Evolutionary conservation across 108 stramenopile species (phyloP).

Genomic region (Skeletonema grethae): DNA sequence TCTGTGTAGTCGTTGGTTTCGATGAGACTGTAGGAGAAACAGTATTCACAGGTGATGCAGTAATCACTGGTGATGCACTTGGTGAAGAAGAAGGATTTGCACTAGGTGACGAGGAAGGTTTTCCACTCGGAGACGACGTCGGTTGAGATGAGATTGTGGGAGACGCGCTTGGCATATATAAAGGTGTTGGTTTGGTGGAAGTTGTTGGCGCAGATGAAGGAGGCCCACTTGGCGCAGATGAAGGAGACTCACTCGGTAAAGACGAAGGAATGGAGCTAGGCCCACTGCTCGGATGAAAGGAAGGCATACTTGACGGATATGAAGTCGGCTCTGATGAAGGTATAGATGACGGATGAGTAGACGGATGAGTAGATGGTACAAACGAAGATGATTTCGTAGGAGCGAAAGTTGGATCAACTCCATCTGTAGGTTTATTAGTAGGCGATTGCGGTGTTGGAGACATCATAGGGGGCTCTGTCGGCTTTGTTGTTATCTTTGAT

Average conservation of each 20-base stretch:
- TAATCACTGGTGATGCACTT: neutral
- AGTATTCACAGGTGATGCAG: neutral
- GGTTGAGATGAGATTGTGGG: neutral
- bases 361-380: neutral
- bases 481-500: neutral
- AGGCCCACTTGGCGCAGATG: neutral
- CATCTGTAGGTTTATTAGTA: neutral
- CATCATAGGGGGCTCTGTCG: neutral
- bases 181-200: neutral
- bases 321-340: neutral
- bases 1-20: neutral
- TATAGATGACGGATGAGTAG: neutral
- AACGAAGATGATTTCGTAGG: neutral
- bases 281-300: slow-evolving; percentile 5
- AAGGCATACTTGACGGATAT: slow-evolving; percentile 8
- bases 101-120: neutral
- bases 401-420: neutral
- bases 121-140: neutral
- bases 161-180: neutral
- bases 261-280: neutral
- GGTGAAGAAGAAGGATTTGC: neutral
- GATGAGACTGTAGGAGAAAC: neutral
- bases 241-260: neutral
- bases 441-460: neutral
- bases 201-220: neutral